Percentiles rank a stretch among this genome's conserved stretches.
Evolutionary conservation across 1,139 yeast species (phyloP).

Genomic region (Saccharomyces hybrid): DNA sequence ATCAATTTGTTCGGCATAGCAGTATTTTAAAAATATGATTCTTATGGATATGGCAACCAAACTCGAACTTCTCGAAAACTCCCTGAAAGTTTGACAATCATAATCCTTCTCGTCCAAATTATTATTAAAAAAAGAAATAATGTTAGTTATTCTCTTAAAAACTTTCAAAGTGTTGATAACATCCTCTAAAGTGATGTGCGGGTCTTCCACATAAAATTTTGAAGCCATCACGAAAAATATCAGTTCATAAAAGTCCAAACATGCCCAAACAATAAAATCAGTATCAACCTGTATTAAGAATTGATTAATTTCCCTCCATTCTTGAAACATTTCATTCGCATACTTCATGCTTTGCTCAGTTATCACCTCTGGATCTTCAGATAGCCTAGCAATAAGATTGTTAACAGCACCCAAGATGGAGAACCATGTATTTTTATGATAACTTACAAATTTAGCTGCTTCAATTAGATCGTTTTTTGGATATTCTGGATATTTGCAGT

Average conservation of each 20-base stretch:
- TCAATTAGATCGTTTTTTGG: background rate
- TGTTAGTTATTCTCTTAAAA: background rate
- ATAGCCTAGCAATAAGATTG: conserved; percentile 20
- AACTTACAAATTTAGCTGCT: background rate
- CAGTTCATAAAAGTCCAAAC: background rate
- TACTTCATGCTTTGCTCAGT: conserved; percentile 10
- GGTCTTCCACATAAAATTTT: background rate
- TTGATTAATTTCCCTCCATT: background rate
- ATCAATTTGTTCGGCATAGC: conserved; percentile 10
- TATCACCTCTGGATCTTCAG: conserved; percentile 7
- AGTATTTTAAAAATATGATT: conserved; percentile 13
- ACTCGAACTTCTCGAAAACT: conserved; percentile 13
- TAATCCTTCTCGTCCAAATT: conserved; percentile 7
- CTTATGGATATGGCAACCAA: conserved; percentile 18
- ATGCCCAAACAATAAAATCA: background rate
- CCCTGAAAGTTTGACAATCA: conserved; percentile 13
- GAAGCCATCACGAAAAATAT: background rate
- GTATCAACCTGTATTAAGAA: background rate
- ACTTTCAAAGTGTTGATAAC: background rate
- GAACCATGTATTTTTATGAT: background rate
- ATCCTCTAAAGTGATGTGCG: background rate
- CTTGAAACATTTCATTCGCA: conserved; percentile 14
- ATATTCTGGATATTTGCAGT: background rate
- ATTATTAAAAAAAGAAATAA: conserved; percentile 5
- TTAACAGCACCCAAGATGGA: conserved; percentile 5